A percentile compares a stretch with the other conserved stretches of the same genome.
These are phyloP conservation scores for Teunomyces funiuensis DNA, from an alignment of 805 yeast species.

Conservation along the genomic window DNA sequence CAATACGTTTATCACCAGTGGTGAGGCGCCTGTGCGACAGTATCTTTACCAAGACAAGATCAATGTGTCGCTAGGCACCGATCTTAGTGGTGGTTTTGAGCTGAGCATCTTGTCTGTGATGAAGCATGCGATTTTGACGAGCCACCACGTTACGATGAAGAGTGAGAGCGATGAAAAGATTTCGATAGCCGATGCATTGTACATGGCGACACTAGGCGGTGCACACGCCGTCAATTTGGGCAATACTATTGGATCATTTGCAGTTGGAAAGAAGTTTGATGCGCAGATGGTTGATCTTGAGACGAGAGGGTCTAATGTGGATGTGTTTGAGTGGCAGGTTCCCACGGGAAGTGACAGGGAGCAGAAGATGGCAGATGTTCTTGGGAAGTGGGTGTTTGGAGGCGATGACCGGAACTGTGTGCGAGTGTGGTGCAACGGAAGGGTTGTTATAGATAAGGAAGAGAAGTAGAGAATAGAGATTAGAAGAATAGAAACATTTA, in stretches of 20 bases:
- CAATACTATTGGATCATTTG: conserved; percentile 65
- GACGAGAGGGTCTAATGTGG: conserved; percentile 58
- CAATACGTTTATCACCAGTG: conserved; percentile 83
- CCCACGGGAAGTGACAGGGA: conserved; percentile 27
- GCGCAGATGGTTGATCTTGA: conserved; percentile 72
- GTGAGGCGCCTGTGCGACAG: conserved; percentile 76
- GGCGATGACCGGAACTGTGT: conserved; percentile 91
- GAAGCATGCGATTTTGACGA: conserved; percentile 35
- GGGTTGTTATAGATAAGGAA: conserved; percentile 50
- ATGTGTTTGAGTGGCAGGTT: conserved; percentile 74
- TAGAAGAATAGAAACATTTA: neutral
- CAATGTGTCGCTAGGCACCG: conserved; percentile 68
- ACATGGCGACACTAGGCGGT: conserved; percentile 86
- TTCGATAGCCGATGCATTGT: conserved; percentile 68
- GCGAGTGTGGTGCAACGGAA: conserved; percentile 83
- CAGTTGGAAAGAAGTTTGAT: conserved; percentile 79
- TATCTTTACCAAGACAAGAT: conserved; percentile 62
- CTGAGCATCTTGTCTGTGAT: conserved; percentile 37
- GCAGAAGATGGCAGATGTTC: conserved; percentile 46
- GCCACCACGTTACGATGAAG: conserved; percentile 39
- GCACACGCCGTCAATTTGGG: conserved; percentile 69
- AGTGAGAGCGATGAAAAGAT: conserved; percentile 45
- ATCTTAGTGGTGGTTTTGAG: conserved; percentile 44
- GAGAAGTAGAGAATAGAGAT: neutral
- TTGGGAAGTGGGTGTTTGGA: conserved; percentile 87